Base-by-base conservation (phyloP, 2,329 filamentous ascomycete genomes). In the Alternaria sp. region DNA sequence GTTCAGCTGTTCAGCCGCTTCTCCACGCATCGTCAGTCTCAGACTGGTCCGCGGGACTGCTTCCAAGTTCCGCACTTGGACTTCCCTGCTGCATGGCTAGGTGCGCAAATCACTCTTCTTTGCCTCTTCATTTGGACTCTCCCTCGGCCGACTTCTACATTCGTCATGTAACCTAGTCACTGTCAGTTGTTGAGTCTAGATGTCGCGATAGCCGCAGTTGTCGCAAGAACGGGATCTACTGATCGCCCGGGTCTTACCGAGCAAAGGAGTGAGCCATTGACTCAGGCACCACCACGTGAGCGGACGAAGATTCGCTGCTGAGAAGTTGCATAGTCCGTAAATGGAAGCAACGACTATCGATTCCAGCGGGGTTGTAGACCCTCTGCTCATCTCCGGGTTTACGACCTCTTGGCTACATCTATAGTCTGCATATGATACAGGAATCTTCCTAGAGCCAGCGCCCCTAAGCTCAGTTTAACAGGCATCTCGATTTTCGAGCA, bases 291-390 rank as follows among this genome's bases (percentile, higher is more conserved):
- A 17, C 43, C 26, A 26, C 6, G 44, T 36, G 30, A 17, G 12
- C 21, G 12, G 12, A 9, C 23, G 26, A 26, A 13, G 36, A 47
- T 45, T 47, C 47, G 21, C 46, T 28, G 5, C 11, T 15, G 36
- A n/a, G 30, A 59, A 59, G 32, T 50, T 59, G 26, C 25, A 53
- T n/a, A 23, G 19, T 57, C 55, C 58, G 57, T 61, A 66, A 65
- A 65, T 63, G 59, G 56, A 61, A 47, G 56, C 50, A 63, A 28
- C 53, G 40, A 63, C 63, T 67, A 70, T 70, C 59, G 65, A 65
- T 59, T 60, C 56, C 30, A 40, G 47, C 32, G 53, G 50, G 32
- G 26, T 36, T 28, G 50, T 17, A 53, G 36, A 46, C 17, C 63
- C 57, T 65, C 54, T 64, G 63, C 62, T 65, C 69, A 47, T 66